These are phyloP conservation scores for Pichia californica DNA, from an alignment of 805 yeast species.

Conservation along the genomic window DNA sequence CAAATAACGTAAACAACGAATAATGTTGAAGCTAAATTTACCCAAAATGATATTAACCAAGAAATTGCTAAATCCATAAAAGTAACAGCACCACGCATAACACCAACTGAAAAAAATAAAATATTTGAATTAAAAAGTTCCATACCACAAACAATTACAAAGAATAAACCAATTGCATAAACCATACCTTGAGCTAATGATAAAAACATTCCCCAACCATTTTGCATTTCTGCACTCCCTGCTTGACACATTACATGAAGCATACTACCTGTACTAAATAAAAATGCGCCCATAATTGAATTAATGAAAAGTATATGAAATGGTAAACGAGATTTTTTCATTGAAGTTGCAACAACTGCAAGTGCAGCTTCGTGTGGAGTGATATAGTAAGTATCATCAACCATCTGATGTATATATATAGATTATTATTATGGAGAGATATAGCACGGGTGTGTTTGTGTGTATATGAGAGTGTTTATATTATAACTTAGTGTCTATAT, in stretches of 20 bases:
- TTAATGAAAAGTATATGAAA: slow-evolving; percentile 54
- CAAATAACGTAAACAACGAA: slow-evolving; percentile 63
- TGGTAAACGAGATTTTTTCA: slow-evolving; percentile 72
- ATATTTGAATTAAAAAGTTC: slow-evolving; percentile 74
- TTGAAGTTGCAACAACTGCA: slow-evolving; percentile 78
- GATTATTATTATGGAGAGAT: too few relatives aligned
- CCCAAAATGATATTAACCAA: slow-evolving; percentile 62
- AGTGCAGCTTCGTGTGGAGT: slow-evolving; percentile 78
- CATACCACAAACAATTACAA: slow-evolving; percentile 67
- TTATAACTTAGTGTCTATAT: too few relatives aligned
- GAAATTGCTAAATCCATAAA: slow-evolving; percentile 54
- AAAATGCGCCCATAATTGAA: slow-evolving; percentile 61
- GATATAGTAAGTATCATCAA: slow-evolving; percentile 50
- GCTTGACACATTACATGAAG: slow-evolving; percentile 51
- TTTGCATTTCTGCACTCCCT: slow-evolving; percentile 33
- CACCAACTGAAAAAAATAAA: slow-evolving; percentile 62
- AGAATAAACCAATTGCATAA: slow-evolving; percentile 68
- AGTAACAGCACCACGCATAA: slow-evolving; percentile 64
- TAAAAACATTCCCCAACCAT: slow-evolving; percentile 45
- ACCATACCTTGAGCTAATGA: slow-evolving; percentile 52
- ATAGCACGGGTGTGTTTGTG: too few relatives aligned
- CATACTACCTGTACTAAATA: slow-evolving; percentile 72
- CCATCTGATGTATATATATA: too few relatives aligned
- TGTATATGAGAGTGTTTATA: too few relatives aligned
- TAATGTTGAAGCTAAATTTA: slow-evolving; percentile 57